Evolutionary conservation across 805 yeast genomes (phyloP).

Genomic region (Zygotorulaspora chibaensis): DNA sequence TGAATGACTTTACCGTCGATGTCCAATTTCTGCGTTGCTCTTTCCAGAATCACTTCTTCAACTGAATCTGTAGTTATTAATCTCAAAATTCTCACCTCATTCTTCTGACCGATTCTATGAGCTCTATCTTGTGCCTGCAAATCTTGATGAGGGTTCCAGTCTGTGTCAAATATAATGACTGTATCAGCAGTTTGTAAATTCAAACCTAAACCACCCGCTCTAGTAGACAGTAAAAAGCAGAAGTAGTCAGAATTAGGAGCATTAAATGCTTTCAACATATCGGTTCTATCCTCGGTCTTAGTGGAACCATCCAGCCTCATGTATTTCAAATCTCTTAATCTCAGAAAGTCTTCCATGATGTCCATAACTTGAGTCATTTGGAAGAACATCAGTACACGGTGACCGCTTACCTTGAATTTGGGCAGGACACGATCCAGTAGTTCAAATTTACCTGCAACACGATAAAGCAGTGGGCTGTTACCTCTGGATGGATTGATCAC

Average conservation of each 20-base stretch:
- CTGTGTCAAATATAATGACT: slow-evolving; percentile 80
- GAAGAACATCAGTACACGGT: slow-evolving; percentile 75
- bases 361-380: slow-evolving; percentile 91
- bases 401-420: slow-evolving; percentile 68
- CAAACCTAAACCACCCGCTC: slow-evolving; percentile 88
- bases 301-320: slow-evolving; percentile 79
- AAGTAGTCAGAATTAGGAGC: slow-evolving; percentile 74
- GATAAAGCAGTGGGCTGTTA: slow-evolving; percentile 66
- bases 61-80: slow-evolving; percentile 78
- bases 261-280: slow-evolving; percentile 67
- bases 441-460: slow-evolving; percentile 79
- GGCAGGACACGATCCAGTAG: slow-evolving; percentile 70
- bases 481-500: slow-evolving; percentile 58
- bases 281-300: slow-evolving; percentile 78
- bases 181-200: slow-evolving; percentile 87
- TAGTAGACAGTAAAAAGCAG: slow-evolving; percentile 72
- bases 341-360: slow-evolving; percentile 78
- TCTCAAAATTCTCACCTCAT: slow-evolving; percentile 77
- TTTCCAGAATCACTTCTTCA: slow-evolving; percentile 75
- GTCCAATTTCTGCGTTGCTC: slow-evolving; percentile 79
- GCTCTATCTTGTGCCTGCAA: slow-evolving; percentile 89
- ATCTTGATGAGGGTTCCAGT: slow-evolving; percentile 92
- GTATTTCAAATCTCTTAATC: slow-evolving; percentile 62
- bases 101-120: slow-evolving; percentile 85
- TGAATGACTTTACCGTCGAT: slow-evolving; percentile 88